These are phyloP conservation scores for Maudiozyma humilis DNA, from an alignment of 1,139 yeast genomes.

Conservation along the genomic window DNA sequence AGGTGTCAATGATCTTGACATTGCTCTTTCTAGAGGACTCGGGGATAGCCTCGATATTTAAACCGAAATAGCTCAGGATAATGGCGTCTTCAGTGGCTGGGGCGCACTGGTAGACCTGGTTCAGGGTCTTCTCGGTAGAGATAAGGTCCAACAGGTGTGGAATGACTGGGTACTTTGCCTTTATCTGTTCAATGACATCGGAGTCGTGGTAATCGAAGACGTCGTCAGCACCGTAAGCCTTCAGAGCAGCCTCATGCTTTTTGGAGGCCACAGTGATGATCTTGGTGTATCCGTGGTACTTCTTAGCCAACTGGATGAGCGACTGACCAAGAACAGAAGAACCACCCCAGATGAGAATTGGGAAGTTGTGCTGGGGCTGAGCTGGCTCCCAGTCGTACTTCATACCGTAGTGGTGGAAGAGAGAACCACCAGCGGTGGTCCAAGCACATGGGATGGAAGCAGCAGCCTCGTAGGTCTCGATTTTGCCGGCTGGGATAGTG, in stretches of 20 bases:
- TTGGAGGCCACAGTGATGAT: constrained; percentile 44
- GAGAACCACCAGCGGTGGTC: constrained; percentile 39
- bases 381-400: constrained; percentile 21
- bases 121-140: constrained; percentile 36
- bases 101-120: constrained; percentile 39
- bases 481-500: constrained; percentile 32
- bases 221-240: constrained; percentile 33
- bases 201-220: constrained; percentile 42
- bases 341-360: constrained; percentile 49
- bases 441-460: constrained; percentile 49
- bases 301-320: constrained; percentile 34
- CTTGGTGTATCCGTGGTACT: constrained; percentile 32
- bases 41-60: constrained; percentile 19
- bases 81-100: constrained; percentile 32
- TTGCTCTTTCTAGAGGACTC: constrained; percentile 24
- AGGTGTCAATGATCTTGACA: constrained; percentile 20
- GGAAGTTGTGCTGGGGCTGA: constrained; percentile 26
- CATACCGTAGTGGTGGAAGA: constrained; percentile 22
- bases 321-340: constrained; percentile 45
- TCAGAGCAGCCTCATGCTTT: constrained; percentile 33
- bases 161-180: constrained; percentile 36
- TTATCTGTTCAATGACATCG: constrained; percentile 47
- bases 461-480: constrained; percentile 53
- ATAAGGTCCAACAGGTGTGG: constrained; percentile 42
- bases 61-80: constrained; percentile 17